Base-by-base conservation (phyloP, 2,329 filamentous ascomycete species). In the Colletotrichum melonis region DNA sequence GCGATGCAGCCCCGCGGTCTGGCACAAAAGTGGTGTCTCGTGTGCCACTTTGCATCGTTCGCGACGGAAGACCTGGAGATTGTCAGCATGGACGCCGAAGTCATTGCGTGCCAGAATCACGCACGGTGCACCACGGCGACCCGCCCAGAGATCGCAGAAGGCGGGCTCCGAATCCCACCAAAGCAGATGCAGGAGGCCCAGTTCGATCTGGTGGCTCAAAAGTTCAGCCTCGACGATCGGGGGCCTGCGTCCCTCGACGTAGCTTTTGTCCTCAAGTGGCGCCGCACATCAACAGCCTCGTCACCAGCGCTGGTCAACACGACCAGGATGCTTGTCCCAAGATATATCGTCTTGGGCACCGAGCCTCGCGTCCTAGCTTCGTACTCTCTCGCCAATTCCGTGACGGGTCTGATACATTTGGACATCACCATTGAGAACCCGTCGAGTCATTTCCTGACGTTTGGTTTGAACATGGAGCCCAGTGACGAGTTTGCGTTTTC, bases 401-500 rank as follows among this genome's bases (percentile, higher is more conserved):
- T 78, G 2, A 76, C 77, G 7, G 69, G 78, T 12, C 78, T 89
- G 9, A 75, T 89, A 57, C 83, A 86, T 69, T 80, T 91, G 16
- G 84, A 88, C 55, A 80, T 90, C 80, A 94, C 91, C 4, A 91
- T 99, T 69, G 97, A 99, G 83, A 99, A 99, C 80, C 94, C 95
- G 0, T 98, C 96, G 0, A 93, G 92, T 81, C 97, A 99, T 81
- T 97, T 98, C 83, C 89, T 99, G 63, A 98, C 95, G 0, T 99
- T 99, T 83, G 95, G 94, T 35, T 83, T 98, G 62, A 91, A 88
- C 30, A 97, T 99, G 95, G 96, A 99, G 77, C 93, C 95, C 3
- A 96, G 91, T 80, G 95, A 97, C 76, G 90, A 95, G 66, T 98
- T 98, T 82, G 96, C 95, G 0, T 98, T 99, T 82, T 95, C 94